phyloP scores from a whole-genome alignment of 208 protist species.

The Trypanosoma lewisi region DNA sequence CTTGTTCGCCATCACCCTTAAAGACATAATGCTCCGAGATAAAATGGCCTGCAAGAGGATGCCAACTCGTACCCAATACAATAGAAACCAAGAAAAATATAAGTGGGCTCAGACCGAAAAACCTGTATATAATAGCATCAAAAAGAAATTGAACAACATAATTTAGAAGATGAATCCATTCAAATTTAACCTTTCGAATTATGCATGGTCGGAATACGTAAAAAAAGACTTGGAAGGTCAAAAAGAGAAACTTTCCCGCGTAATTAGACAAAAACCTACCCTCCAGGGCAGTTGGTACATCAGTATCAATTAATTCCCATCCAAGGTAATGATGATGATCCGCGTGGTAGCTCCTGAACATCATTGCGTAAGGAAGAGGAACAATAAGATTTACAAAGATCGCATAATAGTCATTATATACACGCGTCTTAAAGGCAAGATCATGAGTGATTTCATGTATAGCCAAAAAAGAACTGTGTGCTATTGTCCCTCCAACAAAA shows the following conservation, averaged over 20 bases:
- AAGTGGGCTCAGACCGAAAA: constrained; percentile 61
- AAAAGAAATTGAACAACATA: constrained; percentile 52
- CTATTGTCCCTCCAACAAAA: constrained; percentile 82
- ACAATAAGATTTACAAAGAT: constrained; percentile 88
- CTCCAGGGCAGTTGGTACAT: constrained; percentile 85
- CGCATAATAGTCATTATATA: constrained; percentile 80
- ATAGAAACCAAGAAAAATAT: constrained; percentile 77
- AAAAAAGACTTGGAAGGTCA: constrained; percentile 87
- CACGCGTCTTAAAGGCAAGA: constrained; percentile 68
- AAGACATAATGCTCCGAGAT: constrained; percentile 94
- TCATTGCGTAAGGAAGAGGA: constrained; percentile 86
- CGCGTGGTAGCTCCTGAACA: constrained; percentile 92
- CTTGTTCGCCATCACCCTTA: constrained; percentile 58
- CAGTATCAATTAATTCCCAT: constrained; percentile 81
- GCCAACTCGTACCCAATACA: constrained; percentile 83
- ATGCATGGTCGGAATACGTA: constrained; percentile 87
- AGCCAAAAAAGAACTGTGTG: constrained; percentile 80
- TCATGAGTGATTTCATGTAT: constrained; percentile 93
- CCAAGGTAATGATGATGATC: constrained; percentile 93
- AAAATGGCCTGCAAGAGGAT: constrained; percentile 91
- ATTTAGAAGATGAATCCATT: constrained; percentile 56
- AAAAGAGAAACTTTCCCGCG: constrained; percentile 77
- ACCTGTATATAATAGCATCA: constrained; percentile 34
- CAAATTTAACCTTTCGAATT: constrained; percentile 57
- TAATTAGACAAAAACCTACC: constrained; percentile 61